These are phyloP conservation scores for Xylaria venustula DNA, from an alignment of 495 filamentous ascomycete species.

Conservation along the genomic window DNA sequence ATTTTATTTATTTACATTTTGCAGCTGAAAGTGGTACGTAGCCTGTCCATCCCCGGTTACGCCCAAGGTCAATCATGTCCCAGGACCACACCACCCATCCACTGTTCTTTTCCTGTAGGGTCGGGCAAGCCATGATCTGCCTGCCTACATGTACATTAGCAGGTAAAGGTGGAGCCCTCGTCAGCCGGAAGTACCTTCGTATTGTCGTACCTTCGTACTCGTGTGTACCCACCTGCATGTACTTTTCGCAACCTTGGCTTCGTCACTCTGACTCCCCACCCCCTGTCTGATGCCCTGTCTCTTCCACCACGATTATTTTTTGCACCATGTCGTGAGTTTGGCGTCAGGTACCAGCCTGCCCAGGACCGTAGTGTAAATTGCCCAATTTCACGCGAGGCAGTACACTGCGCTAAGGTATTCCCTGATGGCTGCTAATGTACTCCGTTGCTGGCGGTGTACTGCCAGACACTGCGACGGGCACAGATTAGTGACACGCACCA, in stretches of 20 bases:
- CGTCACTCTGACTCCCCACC: slow-evolving; percentile 9
- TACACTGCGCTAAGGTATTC: slow-evolving; percentile 8
- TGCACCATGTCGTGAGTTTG: slow-evolving; percentile 8
- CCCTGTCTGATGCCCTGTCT: neutral
- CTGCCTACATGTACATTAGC: neutral
- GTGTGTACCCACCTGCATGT: neutral
- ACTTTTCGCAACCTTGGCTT: slow-evolving; percentile 9
- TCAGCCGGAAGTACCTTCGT: neutral
- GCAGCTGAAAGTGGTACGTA: neutral
- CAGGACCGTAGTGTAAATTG: neutral
- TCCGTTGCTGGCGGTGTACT: slow-evolving; percentile 17
- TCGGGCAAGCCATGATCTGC: too few species aligned
- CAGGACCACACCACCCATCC: neutral
- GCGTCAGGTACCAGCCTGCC: slow-evolving; percentile 1
- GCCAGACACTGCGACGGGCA: neutral
- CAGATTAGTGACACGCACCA: slow-evolving; percentile 28
- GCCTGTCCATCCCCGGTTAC: neutral
- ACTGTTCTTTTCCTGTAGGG: too few species aligned
- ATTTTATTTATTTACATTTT: neutral
- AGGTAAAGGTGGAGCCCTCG: too few species aligned
- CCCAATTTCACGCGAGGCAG: slow-evolving; percentile 7
- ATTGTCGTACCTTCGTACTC: neutral
- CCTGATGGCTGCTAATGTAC: too few species aligned
- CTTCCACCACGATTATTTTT: slow-evolving; percentile 8
- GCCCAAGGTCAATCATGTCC: neutral